These are phyloP conservation scores for Cryptococcus hybrid DNA, from an alignment of 1,284 basidiomycete species.

Conservation along the genomic window DNA sequence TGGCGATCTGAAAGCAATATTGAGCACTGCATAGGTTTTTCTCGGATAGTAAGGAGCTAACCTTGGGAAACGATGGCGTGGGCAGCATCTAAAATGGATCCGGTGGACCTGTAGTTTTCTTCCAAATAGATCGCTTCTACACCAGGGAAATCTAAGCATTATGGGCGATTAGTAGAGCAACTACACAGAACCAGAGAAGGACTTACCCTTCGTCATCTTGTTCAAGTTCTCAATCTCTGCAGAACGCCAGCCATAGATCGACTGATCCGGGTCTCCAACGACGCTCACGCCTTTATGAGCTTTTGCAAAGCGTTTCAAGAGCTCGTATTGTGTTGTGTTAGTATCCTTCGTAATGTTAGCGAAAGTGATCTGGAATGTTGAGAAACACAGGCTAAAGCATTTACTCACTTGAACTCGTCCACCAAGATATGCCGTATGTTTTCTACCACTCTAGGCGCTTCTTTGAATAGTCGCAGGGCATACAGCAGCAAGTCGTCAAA, in stretches of 20 bases:
- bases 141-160: conserved; percentile 60
- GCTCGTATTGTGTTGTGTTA: conserved; percentile 78
- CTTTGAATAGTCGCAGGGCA: conserved; percentile 68
- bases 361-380: background rate
- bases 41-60: conserved; percentile 28
- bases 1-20: conserved; percentile 30
- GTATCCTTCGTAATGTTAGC: conserved; percentile 64
- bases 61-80: conserved; percentile 80
- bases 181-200: background rate
- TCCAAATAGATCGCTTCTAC: conserved; percentile 73
- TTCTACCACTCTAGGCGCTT: conserved; percentile 57
- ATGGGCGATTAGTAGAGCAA: background rate
- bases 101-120: conserved; percentile 85
- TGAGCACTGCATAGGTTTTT: background rate
- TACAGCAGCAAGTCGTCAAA: conserved; percentile 85
- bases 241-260: conserved; percentile 87
- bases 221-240: conserved; percentile 76
- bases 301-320: conserved; percentile 71
- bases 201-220: conserved; percentile 67
- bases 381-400: background rate
- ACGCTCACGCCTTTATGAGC: conserved; percentile 65
- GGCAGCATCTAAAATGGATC: conserved; percentile 70
- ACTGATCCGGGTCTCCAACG: conserved; percentile 92
- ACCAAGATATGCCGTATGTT: conserved; percentile 79
- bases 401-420: conserved; percentile 72